Base-by-base conservation (phyloP, 2,329 filamentous ascomycete genomes). In the Ophiostoma piceae region DNA sequence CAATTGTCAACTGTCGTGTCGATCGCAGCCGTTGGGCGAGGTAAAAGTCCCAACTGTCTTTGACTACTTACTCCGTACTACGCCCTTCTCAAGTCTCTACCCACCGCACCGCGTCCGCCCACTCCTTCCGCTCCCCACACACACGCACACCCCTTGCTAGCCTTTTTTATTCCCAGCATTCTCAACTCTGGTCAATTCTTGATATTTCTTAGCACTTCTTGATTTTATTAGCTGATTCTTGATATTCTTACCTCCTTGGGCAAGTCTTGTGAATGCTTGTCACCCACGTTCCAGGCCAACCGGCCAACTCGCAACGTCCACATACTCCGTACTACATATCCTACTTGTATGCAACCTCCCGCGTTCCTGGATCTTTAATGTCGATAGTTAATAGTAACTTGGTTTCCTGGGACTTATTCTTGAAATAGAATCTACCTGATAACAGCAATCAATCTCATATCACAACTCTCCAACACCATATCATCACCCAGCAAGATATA, bases 181-280 rank as follows among this genome's bases (percentile, higher is more conserved):
- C n/a, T 57, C 26, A 35, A 35, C 8, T 35, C 5, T 35, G 35
- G n/a, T 57, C 51, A 57, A 11, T 57, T 57, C 51, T 57, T 57
- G 26, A 12, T 57, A 26, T 57, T n/a, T 47, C 6, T 47, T 47
- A 47, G 43, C 43, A 47, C 16, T 47, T 47, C 16, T 47, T 47
- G 19, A n/a, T 8, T 2, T 47, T n/a, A 6, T n/a, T 47, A 47
- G 43, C 43, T 47, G 16, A 47, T 8, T 47, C 43, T 47, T 47
- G 43, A 47, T 47, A 47, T 47, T n/a, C 51, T 60, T 60, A 19
- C 57, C 57, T 14, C 26, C 12, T 60, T 35, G 4, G 57, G 26
- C 57, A 60, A 60, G 57, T 57, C 26, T 60, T 60, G 57, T 60
- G n/a, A 57, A 57, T 60, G 57, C 57, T 60, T 60, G 57, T 60